Evolutionary conservation across 768 basidiomycete genomes (phyloP).

Genomic region (Amanita brunnescens): DNA sequence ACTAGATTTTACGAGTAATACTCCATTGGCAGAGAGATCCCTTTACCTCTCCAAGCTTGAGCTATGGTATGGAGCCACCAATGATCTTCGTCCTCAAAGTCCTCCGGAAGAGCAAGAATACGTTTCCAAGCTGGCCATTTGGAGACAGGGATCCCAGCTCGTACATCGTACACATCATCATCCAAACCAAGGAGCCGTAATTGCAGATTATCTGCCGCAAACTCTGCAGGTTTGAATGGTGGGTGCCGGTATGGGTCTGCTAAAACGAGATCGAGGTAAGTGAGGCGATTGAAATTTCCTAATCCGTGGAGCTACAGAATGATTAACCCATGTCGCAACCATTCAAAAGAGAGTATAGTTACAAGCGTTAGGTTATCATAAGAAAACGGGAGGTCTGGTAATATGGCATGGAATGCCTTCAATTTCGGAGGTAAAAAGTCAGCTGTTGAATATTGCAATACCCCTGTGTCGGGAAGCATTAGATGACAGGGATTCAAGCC

Average conservation of each 20-base stretch:
- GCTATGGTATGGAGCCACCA: background rate
- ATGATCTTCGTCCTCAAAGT: background rate
- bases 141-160: background rate
- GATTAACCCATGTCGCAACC: background rate
- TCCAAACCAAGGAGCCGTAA: background rate
- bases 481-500: background rate
- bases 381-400: background rate
- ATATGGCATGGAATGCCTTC: background rate
- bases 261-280: background rate
- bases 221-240: background rate
- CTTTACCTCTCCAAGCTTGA: too few species aligned
- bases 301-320: background rate
- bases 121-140: background rate
- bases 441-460: background rate
- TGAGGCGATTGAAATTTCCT: background rate
- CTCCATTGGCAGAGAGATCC: too few species aligned
- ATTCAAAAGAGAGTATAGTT: background rate
- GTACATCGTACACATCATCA: background rate
- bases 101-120: background rate
- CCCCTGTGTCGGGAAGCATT: background rate
- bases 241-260: too few species aligned
- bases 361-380: background rate
- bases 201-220: background rate
- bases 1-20: too few species aligned
- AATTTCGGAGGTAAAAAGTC: background rate